Evolutionary conservation across 345 rosid genomes (phyloP), one percentile per base, ranked within the genome.

Genomic region (Eucalyptus virginea): DNA sequence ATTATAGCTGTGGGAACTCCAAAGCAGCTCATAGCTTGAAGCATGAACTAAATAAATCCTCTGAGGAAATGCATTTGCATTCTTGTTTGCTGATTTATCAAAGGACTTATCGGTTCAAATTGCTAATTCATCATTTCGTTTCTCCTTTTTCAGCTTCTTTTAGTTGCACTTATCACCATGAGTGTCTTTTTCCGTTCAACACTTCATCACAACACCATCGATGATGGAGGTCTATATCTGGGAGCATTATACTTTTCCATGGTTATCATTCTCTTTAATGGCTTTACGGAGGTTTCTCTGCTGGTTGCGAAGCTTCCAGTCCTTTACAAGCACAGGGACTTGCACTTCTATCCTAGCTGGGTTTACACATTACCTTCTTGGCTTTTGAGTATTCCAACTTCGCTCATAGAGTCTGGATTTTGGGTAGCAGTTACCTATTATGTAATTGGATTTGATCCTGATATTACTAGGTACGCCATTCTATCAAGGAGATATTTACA

Each of bases 281-380:
- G 99, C 88, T 98, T 98, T 87, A 98, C 99, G 9, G 99, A 98
- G 93, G 99, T 98, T 89, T 94, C 99, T 7, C 95, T 98, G 99
- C 92, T 98, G 91, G 99, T 97, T 88, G 96, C 97, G 88, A 98
- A 98, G 95, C 99, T 98, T 91, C 98, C 99, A 1, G 94, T 98
- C 30, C 96, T 98, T 58, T 98, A 98, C 96, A 98, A 97, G 96
- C 99, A 98, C 67, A 91, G 99, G 91, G 98, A 96, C 92, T 92
- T 98, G 93, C 97, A 92, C 90, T 98, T 97, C 93, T 98, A 98
- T 81, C 99, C 99, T n/a, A 95, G 96, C 90, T 98, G 99, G 99
- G 98, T 92, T 87, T 98, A 96, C 88, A 96, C 99, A 30, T 89
- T 98, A 90, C 99, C 99, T 92, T 96, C 99, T 56, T 98, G 99